Evolutionary conservation across 108 stramenopile species (phyloP).

Genomic region (Discostella pseudostelligera): DNA sequence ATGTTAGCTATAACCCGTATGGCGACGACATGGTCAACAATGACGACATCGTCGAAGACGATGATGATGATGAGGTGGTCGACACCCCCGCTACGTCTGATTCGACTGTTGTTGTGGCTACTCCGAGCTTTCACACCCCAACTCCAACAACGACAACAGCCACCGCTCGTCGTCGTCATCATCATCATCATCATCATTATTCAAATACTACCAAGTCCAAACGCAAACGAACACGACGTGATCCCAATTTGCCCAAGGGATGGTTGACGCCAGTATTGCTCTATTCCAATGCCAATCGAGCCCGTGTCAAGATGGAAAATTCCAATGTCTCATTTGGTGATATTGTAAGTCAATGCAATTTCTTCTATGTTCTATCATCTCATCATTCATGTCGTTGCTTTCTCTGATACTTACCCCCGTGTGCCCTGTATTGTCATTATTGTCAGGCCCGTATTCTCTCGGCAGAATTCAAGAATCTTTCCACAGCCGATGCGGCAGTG

Average conservation of each 20-base stretch:
- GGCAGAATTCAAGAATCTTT: slow-evolving; percentile 6
- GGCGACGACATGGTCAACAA: neutral
- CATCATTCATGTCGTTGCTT: neutral
- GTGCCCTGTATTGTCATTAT: too few relatives aligned
- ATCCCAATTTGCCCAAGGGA: slow-evolving; percentile 46
- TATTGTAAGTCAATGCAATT: neutral
- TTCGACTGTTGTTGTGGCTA: neutral
- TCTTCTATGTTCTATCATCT: neutral
- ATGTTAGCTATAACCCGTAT: too few relatives aligned
- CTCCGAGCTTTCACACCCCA: too few relatives aligned
- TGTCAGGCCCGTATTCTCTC: slow-evolving; percentile 14
- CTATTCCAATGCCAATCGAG: slow-evolving; percentile 29
- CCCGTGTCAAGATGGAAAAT: slow-evolving; percentile 24
- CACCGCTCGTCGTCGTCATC: too few relatives aligned
- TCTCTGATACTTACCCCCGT: too few relatives aligned
- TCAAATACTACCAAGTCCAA: neutral
- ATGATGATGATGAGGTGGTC: slow-evolving; percentile 1
- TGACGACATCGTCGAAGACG: neutral
- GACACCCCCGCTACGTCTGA: too few relatives aligned
- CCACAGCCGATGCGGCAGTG: neutral
- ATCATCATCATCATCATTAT: too few relatives aligned
- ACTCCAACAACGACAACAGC: too few relatives aligned
- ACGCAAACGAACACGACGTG: slow-evolving; percentile 29
- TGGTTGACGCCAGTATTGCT: slow-evolving; percentile 19
- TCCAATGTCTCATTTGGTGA: slow-evolving; percentile 15